phyloP scores from a whole-genome alignment of 306 rosid species.

The Cajanus cajan region DNA sequence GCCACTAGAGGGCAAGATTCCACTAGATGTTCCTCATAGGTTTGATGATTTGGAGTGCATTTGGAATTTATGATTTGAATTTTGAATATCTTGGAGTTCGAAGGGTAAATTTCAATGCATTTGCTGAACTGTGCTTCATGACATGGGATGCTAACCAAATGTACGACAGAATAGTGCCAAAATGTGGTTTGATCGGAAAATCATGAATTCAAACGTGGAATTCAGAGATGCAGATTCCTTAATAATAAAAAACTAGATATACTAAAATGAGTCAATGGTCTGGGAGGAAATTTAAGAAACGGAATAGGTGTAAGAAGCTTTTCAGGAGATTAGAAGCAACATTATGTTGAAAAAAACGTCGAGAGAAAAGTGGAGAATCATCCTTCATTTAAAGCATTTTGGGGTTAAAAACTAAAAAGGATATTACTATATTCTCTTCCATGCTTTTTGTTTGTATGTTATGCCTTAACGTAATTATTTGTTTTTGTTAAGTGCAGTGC shows the following conservation, averaged over 20 bases:
- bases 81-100: neutral
- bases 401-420: neutral
- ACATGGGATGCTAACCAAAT: neutral
- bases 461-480: constrained; percentile 1
- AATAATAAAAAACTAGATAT: neutral
- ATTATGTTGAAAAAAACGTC: neutral
- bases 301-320: constrained; percentile 3
- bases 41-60: constrained; percentile 10
- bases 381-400: neutral
- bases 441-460: constrained; percentile 7
- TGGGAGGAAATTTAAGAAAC: neutral
- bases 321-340: neutral
- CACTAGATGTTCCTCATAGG: neutral
- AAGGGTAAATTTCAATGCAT: constrained; percentile 22
- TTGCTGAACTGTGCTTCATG: constrained; percentile 19
- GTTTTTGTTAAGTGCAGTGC: constrained; percentile 54
- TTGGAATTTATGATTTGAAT: neutral
- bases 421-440: neutral
- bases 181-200: neutral
- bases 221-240: neutral
- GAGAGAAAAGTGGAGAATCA: neutral
- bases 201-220: constrained; percentile 3
- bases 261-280: neutral
- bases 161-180: neutral
- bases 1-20: neutral